These are phyloP conservation scores for Cornus suecica DNA, from an alignment of 148 eudicot species.

Conservation along the genomic window DNA sequence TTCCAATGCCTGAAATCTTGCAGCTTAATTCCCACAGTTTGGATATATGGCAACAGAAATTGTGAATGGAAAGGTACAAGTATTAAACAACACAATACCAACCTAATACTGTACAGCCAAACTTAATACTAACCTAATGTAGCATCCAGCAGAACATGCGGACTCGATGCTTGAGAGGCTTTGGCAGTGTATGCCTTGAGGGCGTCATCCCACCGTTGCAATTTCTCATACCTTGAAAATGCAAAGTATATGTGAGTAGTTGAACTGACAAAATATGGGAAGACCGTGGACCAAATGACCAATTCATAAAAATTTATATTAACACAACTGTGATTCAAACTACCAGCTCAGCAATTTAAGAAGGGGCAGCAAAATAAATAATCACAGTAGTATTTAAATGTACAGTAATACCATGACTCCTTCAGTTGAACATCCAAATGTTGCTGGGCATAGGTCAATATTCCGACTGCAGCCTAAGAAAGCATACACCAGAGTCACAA, in stretches of 20 bases:
- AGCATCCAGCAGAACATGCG: constrained; percentile 80
- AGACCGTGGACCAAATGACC: background rate
- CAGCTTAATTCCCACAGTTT: too few relatives aligned
- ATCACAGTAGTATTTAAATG: background rate
- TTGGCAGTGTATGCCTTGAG: constrained; percentile 82
- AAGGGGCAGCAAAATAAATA: constrained; percentile 1
- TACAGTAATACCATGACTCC: constrained; percentile 73
- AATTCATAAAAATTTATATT: background rate
- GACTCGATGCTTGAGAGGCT: constrained; percentile 61
- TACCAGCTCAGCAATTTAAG: background rate
- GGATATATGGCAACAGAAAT: background rate
- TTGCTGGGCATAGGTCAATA: constrained; percentile 92
- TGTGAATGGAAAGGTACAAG: background rate
- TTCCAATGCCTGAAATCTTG: background rate
- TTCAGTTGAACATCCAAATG: constrained; percentile 82
- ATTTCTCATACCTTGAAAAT: constrained; percentile 80
- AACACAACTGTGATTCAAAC: background rate
- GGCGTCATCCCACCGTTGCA: constrained; percentile 99
- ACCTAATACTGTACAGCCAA: background rate
- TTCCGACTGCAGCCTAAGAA: constrained; percentile 92
- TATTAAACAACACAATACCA: background rate
- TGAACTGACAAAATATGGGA: background rate
- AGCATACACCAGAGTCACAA: constrained; percentile 11
- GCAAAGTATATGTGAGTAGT: constrained; percentile 21
- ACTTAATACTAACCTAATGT: constrained; percentile 62